Conservation (phyloP, 2,329 filamentous ascomycete genomes). For the Cladosporium sp. region DNA sequence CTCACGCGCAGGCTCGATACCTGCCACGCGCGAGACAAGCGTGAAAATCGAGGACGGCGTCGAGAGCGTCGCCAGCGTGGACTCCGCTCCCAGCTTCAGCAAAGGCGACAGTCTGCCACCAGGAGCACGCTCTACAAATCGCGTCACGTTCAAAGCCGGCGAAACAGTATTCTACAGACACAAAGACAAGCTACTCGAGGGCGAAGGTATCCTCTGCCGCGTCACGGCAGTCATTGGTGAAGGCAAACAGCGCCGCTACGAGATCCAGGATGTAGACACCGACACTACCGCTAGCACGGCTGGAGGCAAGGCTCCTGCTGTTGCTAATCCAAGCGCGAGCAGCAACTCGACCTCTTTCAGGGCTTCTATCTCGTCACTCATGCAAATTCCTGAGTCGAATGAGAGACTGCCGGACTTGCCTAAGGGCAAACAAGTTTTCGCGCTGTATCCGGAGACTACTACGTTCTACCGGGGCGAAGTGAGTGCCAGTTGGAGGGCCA, state of each 20-base stretch:
- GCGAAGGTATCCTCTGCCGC: constrained; percentile 49
- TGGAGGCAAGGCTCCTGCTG: constrained; percentile 26
- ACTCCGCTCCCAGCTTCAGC: constrained; percentile 33
- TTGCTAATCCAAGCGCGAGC: constrained; percentile 17
- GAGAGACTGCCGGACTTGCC: constrained; percentile 38
- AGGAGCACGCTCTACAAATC: constrained; percentile 21
- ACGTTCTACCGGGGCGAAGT: constrained; percentile 52
- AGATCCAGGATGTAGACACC: constrained; percentile 48
- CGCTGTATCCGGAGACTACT: constrained; percentile 50
- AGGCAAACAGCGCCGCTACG: constrained; percentile 50
- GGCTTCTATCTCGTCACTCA: constrained; percentile 45
- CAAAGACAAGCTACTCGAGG: constrained; percentile 37
- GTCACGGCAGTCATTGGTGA: constrained; percentile 51
- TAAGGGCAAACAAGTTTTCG: constrained; percentile 43
- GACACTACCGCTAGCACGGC: constrained; percentile 26
- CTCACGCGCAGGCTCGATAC: constrained; percentile 39
- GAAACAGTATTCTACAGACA: constrained; percentile 51
- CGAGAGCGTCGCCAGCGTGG: constrained; percentile 40
- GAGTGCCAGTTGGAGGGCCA: constrained; percentile 38
- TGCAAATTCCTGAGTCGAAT: constrained; percentile 41
- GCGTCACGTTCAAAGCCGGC: constrained; percentile 34
- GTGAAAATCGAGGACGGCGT: constrained; percentile 48
- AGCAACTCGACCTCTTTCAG: constrained; percentile 28
- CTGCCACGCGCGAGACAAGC: constrained; percentile 44
- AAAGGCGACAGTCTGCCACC: constrained; percentile 9